Evolutionary conservation across 1,284 basidiomycete species (phyloP).

Genomic region (Polyporus tsugae): DNA sequence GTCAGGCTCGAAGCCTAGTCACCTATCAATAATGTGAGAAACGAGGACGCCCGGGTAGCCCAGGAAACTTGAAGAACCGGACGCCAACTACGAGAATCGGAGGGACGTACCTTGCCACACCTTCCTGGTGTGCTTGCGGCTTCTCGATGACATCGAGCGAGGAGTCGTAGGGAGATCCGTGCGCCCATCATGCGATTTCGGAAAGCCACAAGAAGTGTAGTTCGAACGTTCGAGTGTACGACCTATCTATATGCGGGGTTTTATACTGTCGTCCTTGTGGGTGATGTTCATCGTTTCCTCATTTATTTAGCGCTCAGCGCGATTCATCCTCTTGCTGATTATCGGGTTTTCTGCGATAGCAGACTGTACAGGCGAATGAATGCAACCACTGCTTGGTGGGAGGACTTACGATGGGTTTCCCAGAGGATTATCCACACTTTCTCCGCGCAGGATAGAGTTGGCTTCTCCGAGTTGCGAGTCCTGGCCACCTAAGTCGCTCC

Average conservation of each 20-base stretch:
- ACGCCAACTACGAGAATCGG: no score
- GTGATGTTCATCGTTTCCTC: not conserved
- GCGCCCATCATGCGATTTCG: no score
- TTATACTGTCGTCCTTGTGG: not conserved
- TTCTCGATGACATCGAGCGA: no score
- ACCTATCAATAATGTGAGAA: not conserved
- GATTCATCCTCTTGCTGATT: conserved; percentile 27
- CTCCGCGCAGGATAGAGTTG: conserved; percentile 32
- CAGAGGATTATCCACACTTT: conserved; percentile 36
- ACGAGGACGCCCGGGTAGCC: not conserved
- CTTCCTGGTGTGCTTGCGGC: no score
- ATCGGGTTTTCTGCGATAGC: conserved; percentile 33
- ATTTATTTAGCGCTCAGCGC: not conserved
- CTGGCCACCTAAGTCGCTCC: conserved; percentile 22
- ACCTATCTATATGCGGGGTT: not conserved
- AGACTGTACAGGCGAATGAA: conserved; percentile 28
- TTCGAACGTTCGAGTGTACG: not conserved
- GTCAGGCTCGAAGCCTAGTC: not conserved
- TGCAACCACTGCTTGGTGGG: conserved; percentile 25
- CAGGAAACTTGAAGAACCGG: no score
- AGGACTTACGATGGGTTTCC: conserved; percentile 28
- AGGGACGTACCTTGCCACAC: no score
- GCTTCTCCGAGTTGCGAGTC: conserved; percentile 19
- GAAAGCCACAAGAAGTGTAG: not conserved
- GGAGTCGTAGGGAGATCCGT: no score